Base-by-base conservation (phyloP, 1,284 basidiomycete species). In the Irpex rosettiformis region DNA sequence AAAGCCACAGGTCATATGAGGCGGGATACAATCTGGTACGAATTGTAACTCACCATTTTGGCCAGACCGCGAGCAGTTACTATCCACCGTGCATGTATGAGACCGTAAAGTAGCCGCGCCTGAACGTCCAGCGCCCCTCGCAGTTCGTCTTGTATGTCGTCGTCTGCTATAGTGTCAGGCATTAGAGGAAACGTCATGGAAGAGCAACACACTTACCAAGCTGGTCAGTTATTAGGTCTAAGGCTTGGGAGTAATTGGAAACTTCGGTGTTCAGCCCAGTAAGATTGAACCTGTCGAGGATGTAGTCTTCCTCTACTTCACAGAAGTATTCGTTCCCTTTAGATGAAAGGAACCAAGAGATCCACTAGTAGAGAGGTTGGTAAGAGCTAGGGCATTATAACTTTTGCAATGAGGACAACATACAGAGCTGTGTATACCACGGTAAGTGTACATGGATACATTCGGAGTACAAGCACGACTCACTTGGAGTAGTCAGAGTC, bases 261-360 rank as follows among this genome's bases (percentile, higher is more conserved):
- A 98, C 94, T 73, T 99, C 96, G 64, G 92, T 92, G 75, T 98
- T 98, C 61, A 98, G 81, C 1, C 97, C 96, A 0, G 96, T 99
- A 58, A 99, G 81, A 75, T 98, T 99, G 85, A 99, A 98, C 51
- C 96, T 85, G 77, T 99, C 96, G 54, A 98, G 82, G 67, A 99
- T 98, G 75, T 98, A 99, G 75, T 98, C 96, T 70, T 98, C 96
- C 72, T 99, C 97, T 64, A 99, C 94, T 78, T 99, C 96, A 75
- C 96, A 98, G 73, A 98, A 99, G 80, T 99, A 99, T 77, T 99
- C 96, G 75, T 93, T 92, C 55, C 91, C 91, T 72, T 93, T 96
- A n/a, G 94, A 96, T 5, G 94, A 94, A 27, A 99, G 81, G 73
- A 98, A 99, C 96, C 96, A 98, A 4, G 94, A 94, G 67, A 97